These are phyloP conservation scores for Aspergillus panamensis DNA, from an alignment of 495 filamentous ascomycete genomes.

Conservation along the genomic window DNA sequence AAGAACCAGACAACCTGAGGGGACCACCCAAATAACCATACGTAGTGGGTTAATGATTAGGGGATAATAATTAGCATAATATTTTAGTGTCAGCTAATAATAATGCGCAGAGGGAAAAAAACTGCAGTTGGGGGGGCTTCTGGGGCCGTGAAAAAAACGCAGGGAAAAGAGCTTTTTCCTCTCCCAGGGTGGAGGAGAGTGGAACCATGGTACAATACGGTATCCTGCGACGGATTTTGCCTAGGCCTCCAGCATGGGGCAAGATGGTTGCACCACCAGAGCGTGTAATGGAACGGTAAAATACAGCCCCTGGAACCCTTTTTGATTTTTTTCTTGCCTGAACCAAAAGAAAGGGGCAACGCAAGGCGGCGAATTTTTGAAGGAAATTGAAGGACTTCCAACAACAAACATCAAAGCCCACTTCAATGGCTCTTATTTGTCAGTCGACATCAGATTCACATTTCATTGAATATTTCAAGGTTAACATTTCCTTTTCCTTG, in stretches of 20 bases:
- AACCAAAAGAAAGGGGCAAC: conserved; percentile 14
- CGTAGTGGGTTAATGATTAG: neutral
- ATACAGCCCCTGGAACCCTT: conserved; percentile 15
- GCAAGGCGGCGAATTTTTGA: conserved; percentile 11
- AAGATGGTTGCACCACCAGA: neutral
- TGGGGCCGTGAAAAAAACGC: neutral
- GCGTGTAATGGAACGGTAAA: conserved; percentile 6
- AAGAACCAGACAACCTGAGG: neutral
- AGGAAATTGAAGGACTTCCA: conserved; percentile 11
- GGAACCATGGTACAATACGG: conserved; percentile 6
- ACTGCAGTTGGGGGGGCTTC: neutral
- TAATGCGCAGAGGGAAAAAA: neutral
- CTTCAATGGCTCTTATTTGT: conserved; percentile 1
- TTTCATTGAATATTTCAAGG: too few species aligned
- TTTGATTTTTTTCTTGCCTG: neutral
- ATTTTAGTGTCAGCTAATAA: neutral
- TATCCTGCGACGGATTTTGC: neutral
- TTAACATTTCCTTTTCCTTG: neutral
- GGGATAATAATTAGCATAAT: conserved; percentile 1
- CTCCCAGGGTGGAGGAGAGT: conserved; percentile 2
- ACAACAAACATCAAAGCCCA: conserved; percentile 4
- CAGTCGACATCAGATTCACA: neutral
- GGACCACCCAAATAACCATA: neutral
- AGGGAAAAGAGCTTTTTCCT: neutral
- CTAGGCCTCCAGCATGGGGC: neutral